Percentiles rank a stretch among this genome's conserved stretches.
Conservation (phyloP, 768 basidiomycete genomes). For the Pisolithus marmoratus region DNA sequence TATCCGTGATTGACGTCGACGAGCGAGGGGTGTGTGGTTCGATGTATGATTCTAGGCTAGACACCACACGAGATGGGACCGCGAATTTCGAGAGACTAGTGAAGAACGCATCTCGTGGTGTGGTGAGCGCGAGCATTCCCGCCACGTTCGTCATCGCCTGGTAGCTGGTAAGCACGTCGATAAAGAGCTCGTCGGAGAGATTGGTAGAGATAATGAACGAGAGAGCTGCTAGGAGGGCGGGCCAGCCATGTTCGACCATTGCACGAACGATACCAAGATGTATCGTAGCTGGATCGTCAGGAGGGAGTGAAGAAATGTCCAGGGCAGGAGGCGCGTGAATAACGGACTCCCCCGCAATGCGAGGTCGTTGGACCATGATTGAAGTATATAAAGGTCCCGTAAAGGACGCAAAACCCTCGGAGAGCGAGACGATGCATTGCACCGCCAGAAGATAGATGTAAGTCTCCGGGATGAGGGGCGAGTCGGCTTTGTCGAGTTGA, state of each 20-base stretch:
- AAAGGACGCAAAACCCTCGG: slow-evolving; percentile 77
- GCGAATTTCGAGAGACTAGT: slow-evolving; percentile 86
- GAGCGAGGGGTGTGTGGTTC: slow-evolving; percentile 59
- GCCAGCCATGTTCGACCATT: slow-evolving; percentile 89
- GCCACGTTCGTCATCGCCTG: slow-evolving; percentile 84
- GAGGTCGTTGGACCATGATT: slow-evolving; percentile 61
- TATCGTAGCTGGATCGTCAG: slow-evolving; percentile 46
- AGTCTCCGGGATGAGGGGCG: slow-evolving; percentile 87
- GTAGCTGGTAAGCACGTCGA: slow-evolving; percentile 75
- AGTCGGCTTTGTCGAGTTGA: slow-evolving; percentile 95
- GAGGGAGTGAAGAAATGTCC: slow-evolving; percentile 50
- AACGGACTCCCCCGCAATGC: slow-evolving; percentile 55
- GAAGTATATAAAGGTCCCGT: slow-evolving; percentile 71
- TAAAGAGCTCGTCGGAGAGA: slow-evolving; percentile 88
- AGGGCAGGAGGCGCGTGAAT: slow-evolving; percentile 71
- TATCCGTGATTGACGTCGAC: slow-evolving; percentile 55
- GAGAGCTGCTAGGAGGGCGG: slow-evolving; percentile 82
- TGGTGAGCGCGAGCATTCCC: slow-evolving; percentile 80
- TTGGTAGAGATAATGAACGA: slow-evolving; percentile 89
- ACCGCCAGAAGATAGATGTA: slow-evolving; percentile 91
- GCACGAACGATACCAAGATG: slow-evolving; percentile 62
- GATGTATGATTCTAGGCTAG: slow-evolving; percentile 61
- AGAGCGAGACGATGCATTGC: slow-evolving; percentile 81
- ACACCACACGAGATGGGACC: slow-evolving; percentile 86
- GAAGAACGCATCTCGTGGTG: slow-evolving; percentile 91